phyloP scores from a whole-genome alignment of 2,329 filamentous ascomycete genomes.

The Fusarium nanum region DNA sequence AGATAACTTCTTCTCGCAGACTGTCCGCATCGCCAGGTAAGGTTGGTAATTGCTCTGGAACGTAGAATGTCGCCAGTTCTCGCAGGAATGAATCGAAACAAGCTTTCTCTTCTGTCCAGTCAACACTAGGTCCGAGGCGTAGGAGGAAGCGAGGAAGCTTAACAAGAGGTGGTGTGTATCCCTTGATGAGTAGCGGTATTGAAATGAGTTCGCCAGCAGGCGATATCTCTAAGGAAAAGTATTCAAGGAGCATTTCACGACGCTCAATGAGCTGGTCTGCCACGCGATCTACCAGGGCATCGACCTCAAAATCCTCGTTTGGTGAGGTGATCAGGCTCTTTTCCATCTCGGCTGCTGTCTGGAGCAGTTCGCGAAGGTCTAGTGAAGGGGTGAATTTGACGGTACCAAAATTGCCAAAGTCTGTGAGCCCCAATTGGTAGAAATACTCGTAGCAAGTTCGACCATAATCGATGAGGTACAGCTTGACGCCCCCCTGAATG shows the following conservation, averaged over 20 bases:
- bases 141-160: conserved; percentile 93
- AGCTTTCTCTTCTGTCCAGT: conserved; percentile 85
- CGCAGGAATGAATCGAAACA: conserved; percentile 89
- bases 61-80: conserved; percentile 90
- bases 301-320: conserved; percentile 72
- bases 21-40: conserved; percentile 51
- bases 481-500: conserved; percentile 90
- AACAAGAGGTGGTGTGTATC: conserved; percentile 84
- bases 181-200: conserved; percentile 87
- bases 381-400: conserved; percentile 85
- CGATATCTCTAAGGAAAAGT: conserved; percentile 88
- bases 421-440: conserved; percentile 92
- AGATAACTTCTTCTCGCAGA: conserved; percentile 53
- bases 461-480: conserved; percentile 94
- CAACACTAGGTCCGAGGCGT: conserved; percentile 85
- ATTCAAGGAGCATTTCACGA: conserved; percentile 89
- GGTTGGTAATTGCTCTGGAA: conserved; percentile 83
- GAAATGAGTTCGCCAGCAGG: conserved; percentile 79
- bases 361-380: conserved; percentile 75
- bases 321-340: conserved; percentile 57
- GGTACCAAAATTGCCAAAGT: conserved; percentile 93
- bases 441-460: conserved; percentile 89
- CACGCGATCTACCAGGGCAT: conserved; percentile 74
- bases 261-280: conserved; percentile 76
- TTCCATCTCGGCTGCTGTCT: conserved; percentile 78